Evolutionary conservation across 345 rosid genomes (phyloP).

Genomic region (Moricandia arvensis): DNA sequence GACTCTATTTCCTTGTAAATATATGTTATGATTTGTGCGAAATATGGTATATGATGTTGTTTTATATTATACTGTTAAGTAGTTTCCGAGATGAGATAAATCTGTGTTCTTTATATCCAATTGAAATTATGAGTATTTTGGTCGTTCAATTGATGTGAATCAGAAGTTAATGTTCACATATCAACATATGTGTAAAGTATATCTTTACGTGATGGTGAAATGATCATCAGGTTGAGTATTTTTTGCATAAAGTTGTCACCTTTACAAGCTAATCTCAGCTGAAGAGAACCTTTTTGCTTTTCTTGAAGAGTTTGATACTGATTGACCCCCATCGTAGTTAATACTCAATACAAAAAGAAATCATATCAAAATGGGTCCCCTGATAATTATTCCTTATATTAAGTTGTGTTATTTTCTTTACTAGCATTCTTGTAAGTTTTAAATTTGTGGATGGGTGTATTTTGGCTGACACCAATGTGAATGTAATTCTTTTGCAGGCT

Average conservation of each 20-base stretch:
- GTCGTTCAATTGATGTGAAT: background rate
- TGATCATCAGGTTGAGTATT: slow-evolving; percentile 1
- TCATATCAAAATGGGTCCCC: slow-evolving; percentile 19
- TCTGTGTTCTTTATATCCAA: background rate
- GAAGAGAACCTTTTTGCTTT: slow-evolving; percentile 24
- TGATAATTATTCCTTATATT: slow-evolving; percentile 13
- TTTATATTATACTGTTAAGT: background rate
- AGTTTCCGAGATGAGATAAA: background rate
- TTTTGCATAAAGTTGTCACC: background rate
- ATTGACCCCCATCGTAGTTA: slow-evolving; percentile 22
- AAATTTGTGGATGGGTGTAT: background rate
- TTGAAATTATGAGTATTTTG: background rate
- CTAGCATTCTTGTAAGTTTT: background rate
- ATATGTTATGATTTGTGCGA: too few relatives aligned
- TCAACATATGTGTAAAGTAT: background rate
- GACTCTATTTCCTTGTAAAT: too few relatives aligned
- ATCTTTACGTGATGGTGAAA: slow-evolving; percentile 13
- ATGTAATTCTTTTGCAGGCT: slow-evolving; percentile 42
- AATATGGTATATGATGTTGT: background rate
- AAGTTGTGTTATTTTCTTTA: background rate
- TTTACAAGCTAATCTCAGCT: slow-evolving; percentile 30
- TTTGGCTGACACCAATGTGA: slow-evolving; percentile 6
- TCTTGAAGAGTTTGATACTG: slow-evolving; percentile 16
- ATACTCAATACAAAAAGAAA: slow-evolving; percentile 5
- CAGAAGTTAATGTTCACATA: background rate